Evolutionary conservation across 345 rosid species (phyloP).

Genomic region (Gossypium rotundifolium): DNA sequence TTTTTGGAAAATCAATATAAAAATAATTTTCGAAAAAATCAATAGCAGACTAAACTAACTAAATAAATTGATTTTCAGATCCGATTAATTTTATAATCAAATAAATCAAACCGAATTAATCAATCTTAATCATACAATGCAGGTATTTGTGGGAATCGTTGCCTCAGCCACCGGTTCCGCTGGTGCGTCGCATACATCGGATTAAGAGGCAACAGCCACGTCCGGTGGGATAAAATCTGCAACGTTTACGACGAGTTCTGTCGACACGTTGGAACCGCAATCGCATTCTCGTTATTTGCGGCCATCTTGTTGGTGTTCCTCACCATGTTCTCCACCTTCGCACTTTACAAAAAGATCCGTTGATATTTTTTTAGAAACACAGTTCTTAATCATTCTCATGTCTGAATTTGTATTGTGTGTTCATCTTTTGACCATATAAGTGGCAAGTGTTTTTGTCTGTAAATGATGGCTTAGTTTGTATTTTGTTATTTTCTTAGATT

Average conservation of each 20-base stretch:
- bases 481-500: not conserved
- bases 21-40: no score
- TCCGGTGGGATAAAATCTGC: constrained; percentile 52
- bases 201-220: constrained; percentile 55
- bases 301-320: constrained; percentile 54
- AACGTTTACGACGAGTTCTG: constrained; percentile 50
- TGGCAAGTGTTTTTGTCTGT: not conserved
- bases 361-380: not conserved
- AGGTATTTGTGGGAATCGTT: constrained; percentile 69
- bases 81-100: no score
- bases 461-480: not conserved
- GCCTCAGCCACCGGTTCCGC: constrained; percentile 79
- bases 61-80: no score
- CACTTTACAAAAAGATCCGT: constrained; percentile 36
- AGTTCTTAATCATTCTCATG: not conserved
- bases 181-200: constrained; percentile 66
- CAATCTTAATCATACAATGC: constrained; percentile 7
- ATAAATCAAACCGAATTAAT: no score
- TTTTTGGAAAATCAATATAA: no score
- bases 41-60: no score
- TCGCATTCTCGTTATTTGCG: constrained; percentile 43
- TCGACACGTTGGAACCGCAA: constrained; percentile 40
- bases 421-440: not conserved
- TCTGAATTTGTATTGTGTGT: not conserved
- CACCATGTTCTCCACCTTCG: constrained; percentile 34